A percentile compares a stretch with the other conserved stretches of the same genome.
phyloP scores from a whole-genome alignment of 805 yeast genomes.

The Pichia nakasei region DNA sequence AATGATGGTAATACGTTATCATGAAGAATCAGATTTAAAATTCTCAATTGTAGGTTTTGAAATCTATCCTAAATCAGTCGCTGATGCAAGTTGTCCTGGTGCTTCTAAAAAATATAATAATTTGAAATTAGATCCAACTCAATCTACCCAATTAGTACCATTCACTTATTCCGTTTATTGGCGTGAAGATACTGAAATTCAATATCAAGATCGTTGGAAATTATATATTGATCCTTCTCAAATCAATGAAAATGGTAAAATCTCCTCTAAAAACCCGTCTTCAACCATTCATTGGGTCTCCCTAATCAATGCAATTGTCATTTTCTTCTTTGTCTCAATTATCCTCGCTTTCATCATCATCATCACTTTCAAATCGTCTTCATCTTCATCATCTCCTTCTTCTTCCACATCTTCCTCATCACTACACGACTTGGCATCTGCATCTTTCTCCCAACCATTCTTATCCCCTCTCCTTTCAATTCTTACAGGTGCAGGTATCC shows the following conservation, averaged over 20 bases:
- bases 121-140: constrained; percentile 40
- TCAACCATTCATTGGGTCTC: constrained; percentile 66
- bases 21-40: constrained; percentile 35
- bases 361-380: constrained; percentile 45
- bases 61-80: constrained; percentile 76
- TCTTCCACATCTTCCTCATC: background rate
- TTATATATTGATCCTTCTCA: constrained; percentile 34
- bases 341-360: constrained; percentile 58
- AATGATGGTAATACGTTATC: constrained; percentile 70
- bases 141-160: constrained; percentile 43
- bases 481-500: constrained; percentile 66
- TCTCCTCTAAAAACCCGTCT: constrained; percentile 21
- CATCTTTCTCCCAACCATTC: constrained; percentile 38
- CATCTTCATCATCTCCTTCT: constrained; percentile 11
- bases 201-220: constrained; percentile 67
- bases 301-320: constrained; percentile 58
- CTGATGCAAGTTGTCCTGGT: constrained; percentile 64
- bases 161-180: constrained; percentile 83
- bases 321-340: constrained; percentile 51
- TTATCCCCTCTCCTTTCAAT: constrained; percentile 42
- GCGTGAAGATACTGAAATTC: constrained; percentile 67
- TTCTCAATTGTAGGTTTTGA: constrained; percentile 80
- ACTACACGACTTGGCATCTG: background rate
- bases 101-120: constrained; percentile 52
- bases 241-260: constrained; percentile 22